Base-by-base conservation (phyloP, 2,329 filamentous ascomycete species). In the Hysterium pulicare region DNA sequence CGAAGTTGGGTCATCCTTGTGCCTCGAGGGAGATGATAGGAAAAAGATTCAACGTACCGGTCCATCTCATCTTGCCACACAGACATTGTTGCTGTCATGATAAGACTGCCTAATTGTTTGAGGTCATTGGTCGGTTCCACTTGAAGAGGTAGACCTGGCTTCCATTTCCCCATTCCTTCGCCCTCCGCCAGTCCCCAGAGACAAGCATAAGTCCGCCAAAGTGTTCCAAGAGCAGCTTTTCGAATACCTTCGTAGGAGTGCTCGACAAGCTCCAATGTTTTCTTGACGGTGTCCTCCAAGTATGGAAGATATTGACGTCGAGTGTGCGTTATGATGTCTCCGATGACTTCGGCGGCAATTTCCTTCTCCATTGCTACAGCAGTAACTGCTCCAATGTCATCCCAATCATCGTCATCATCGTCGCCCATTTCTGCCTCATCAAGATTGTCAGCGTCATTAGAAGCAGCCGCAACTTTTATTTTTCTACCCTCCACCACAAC, bases 351-450 rank as follows among this genome's bases (percentile, higher is more conserved):
- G 33, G 95, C 82, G 28, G 93, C 91, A 57, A 97, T 94, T 71
- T 98, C 93, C 72, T 97, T 96, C 77, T 97, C 93, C 58, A 95
- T 81, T 19, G 91, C 89, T 42, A 96, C 81, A 40, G 90, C 89
- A 20, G 89, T 94, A 48, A 94, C 87, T 38, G 88, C 88, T 44
- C 82, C 84, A 36, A 94, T 76, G 56, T 90, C 87, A 56, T 90
- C 86, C 79, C 87, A 90, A 47, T 90, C 87, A 45, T 89, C 87
- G 32, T 89, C 86, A 3, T 82, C 81, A 49, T 86, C 84, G 33
- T 59, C 60, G 34, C 90, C 86, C 47, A 84, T 79, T 24, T 81
- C 77, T 44, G 80, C 73, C 33, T 75, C 72, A 39, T 81, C 79
- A 40, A 78, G 76, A 28, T 81, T 82, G 26, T 81, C 82, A 41